Conservation (phyloP, 805 yeast species). For the Saccharomycopsis fibuligera region DNA sequence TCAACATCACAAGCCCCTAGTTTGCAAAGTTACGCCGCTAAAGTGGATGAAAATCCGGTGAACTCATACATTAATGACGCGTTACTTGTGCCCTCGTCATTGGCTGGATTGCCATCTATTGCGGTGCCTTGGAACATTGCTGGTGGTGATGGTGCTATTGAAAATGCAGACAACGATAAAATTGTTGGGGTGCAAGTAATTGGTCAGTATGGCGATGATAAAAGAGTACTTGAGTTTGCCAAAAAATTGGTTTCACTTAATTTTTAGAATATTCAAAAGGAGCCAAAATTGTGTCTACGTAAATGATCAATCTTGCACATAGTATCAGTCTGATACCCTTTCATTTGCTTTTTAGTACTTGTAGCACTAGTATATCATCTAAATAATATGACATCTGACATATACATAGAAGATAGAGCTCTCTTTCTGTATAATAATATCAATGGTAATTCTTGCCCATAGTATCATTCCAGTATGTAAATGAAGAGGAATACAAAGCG, state of each 20-base stretch:
- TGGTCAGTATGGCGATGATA: constrained; percentile 85
- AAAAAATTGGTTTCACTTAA: too few relatives aligned
- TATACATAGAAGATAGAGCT: too few relatives aligned
- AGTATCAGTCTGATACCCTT: too few relatives aligned
- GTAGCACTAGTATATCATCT: too few relatives aligned
- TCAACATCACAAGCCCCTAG: constrained; percentile 51
- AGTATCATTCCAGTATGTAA: too few relatives aligned
- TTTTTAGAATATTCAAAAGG: not conserved
- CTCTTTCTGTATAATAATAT: too few relatives aligned
- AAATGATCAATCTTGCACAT: too few relatives aligned
- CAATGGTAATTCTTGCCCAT: too few relatives aligned
- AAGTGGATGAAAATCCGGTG: constrained; percentile 39
- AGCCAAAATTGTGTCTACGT: too few relatives aligned
- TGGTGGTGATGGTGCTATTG: constrained; percentile 12
- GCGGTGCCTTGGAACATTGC: constrained; percentile 51
- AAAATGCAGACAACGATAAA: constrained; percentile 20
- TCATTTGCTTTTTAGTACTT: too few relatives aligned
- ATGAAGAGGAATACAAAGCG: too few relatives aligned
- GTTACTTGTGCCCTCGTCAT: constrained; percentile 81
- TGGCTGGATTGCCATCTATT: constrained; percentile 87
- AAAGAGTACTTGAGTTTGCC: constrained; percentile 40
- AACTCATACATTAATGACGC: constrained; percentile 75
- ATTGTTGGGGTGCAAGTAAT: constrained; percentile 71
- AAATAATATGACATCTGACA: too few relatives aligned
- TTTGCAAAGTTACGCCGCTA: constrained; percentile 36